Base-by-base conservation (phyloP, 192 early-diverging fungal genomes). In the Coemansia sp. region DNA sequence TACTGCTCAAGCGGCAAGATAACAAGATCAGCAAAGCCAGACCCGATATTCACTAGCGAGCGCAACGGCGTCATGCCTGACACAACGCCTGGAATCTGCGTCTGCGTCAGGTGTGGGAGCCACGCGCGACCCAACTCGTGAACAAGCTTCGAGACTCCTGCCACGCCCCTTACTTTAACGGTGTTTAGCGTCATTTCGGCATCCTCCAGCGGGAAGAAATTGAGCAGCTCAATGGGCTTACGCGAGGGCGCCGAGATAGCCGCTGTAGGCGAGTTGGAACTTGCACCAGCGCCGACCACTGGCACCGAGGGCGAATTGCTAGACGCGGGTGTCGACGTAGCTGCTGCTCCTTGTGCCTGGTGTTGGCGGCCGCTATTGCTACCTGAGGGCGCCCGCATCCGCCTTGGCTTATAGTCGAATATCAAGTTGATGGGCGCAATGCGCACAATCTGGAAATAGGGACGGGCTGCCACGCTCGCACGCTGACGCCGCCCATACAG, bases 361-460 rank as follows among this genome's bases (percentile, higher is more conserved):
- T 60, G 33, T 16, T 34, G 57, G 13, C 31, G 57, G 31, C 31
- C 16, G 33, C 27, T 72, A 18, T 57, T 61, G 47, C 65, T 51
- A 13, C 68, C 75, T 12, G 80, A 46, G 42, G 40, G 89, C 22
- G 69, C 90, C 55, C 95, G 93, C 43, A 96, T 86, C 27, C 93
- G 92, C 68, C 97, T 94, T n/a, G 97, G 94, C 79, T 98, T 98
- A 85, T 97, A 99, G 82, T 99, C 97, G 68, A 99, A 87, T 65
- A 95, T 95, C 62, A 97, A 74, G 5, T 85, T 85, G 52, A 99
- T 88, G 3, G 94, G 91, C 6, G 80, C 75, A 52, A 99, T 82
- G 29, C 91, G 88, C 64, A 88, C 89, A 33, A 76, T 88, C 82
- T 92, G 85, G 43, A 84, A 81, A 55, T 79, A 85, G n/a, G 74